Evolutionary conservation across 768 basidiomycete species (phyloP).

Genomic region (Heimioporus sp.): DNA sequence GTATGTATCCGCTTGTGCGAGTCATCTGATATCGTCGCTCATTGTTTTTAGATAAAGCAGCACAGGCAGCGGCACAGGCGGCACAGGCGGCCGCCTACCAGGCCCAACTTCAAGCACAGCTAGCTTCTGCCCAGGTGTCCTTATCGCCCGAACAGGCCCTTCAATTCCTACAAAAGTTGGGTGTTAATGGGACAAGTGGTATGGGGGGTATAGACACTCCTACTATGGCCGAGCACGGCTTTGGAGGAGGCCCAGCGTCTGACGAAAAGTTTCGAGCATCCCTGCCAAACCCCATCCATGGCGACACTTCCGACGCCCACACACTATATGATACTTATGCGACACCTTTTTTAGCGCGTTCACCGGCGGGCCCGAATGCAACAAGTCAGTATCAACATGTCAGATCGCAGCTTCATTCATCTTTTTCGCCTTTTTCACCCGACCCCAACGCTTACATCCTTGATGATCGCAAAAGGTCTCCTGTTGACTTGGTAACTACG

Average conservation of each 20-base stretch:
- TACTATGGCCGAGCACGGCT: slow-evolving; percentile 7
- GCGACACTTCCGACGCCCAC: slow-evolving; percentile 12
- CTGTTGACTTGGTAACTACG: slow-evolving; percentile 32
- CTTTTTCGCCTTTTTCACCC: slow-evolving; percentile 79
- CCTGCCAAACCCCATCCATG: slow-evolving; percentile 17
- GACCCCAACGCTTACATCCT: slow-evolving; percentile 55
- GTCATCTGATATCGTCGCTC: slow-evolving; percentile 1
- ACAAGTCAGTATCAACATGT: slow-evolving; percentile 17
- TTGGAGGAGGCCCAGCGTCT: slow-evolving; percentile 13
- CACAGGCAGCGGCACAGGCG: slow-evolving; percentile 84
- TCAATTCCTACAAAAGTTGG: slow-evolving; percentile 57
- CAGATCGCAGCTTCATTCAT: slow-evolving; percentile 19
- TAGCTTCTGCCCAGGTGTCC: slow-evolving; percentile 20
- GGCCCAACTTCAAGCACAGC: slow-evolving; percentile 36
- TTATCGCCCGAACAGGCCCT: slow-evolving; percentile 64
- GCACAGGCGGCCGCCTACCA: slow-evolving; percentile 75
- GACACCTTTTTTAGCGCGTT: slow-evolving; percentile 13
- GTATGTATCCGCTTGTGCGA: slow-evolving; percentile 34
- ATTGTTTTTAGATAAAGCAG: slow-evolving; percentile 69
- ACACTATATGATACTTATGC: slow-evolving; percentile 23
- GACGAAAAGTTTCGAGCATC: slow-evolving; percentile 26
- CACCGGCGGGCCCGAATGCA: slow-evolving; percentile 12
- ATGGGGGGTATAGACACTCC: slow-evolving; percentile 8
- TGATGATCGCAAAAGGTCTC: slow-evolving; percentile 35
- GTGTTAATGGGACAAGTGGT: slow-evolving; percentile 39